These are phyloP conservation scores for Aspergillus heteromorphus DNA, from an alignment of 495 filamentous ascomycete genomes.

Conservation along the genomic window DNA sequence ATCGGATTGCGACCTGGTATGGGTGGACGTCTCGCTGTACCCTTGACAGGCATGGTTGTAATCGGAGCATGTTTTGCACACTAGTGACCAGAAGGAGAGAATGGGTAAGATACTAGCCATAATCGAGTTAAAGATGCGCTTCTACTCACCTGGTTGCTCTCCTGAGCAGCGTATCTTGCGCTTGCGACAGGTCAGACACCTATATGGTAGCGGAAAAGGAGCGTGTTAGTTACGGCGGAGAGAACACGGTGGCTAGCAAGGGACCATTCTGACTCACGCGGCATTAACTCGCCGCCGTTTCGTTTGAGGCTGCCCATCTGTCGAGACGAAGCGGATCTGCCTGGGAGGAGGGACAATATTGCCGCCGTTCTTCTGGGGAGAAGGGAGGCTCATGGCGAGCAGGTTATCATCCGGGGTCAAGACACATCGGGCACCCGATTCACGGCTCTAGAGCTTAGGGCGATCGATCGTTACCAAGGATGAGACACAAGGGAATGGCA, in stretches of 20 bases:
- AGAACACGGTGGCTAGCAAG: slow-evolving; percentile 11
- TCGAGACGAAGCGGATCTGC: slow-evolving; percentile 73
- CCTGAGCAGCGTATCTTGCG: slow-evolving; percentile 81
- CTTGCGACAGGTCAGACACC: slow-evolving; percentile 74
- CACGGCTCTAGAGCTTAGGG: slow-evolving; percentile 1
- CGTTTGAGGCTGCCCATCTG: slow-evolving; percentile 73
- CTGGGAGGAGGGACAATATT: slow-evolving; percentile 34
- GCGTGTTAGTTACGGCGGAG: slow-evolving; percentile 4
- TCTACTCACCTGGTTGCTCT: slow-evolving; percentile 53
- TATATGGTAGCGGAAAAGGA: slow-evolving; percentile 20
- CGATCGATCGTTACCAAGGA: slow-evolving; percentile 10
- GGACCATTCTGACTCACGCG: slow-evolving; percentile 49
- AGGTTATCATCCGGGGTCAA: slow-evolving; percentile 33
- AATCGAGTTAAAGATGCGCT: not conserved
- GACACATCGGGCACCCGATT: slow-evolving; percentile 33
- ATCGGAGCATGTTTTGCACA: slow-evolving; percentile 69
- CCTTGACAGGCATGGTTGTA: slow-evolving; percentile 68
- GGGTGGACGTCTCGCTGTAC: slow-evolving; percentile 68
- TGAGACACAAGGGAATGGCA: slow-evolving; percentile 9
- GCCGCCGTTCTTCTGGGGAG: slow-evolving; percentile 39
- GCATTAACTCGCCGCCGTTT: slow-evolving; percentile 78
- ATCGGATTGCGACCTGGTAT: slow-evolving; percentile 35
- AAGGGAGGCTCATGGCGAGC: slow-evolving; percentile 46
- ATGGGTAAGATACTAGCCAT: not conserved
- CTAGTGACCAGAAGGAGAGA: slow-evolving; percentile 14